A percentile compares a stretch with the other conserved stretches of the same genome.
Evolutionary conservation across 2,329 filamentous ascomycete species (phyloP).

Genomic region (Fusarium pseudoanthophilum): DNA sequence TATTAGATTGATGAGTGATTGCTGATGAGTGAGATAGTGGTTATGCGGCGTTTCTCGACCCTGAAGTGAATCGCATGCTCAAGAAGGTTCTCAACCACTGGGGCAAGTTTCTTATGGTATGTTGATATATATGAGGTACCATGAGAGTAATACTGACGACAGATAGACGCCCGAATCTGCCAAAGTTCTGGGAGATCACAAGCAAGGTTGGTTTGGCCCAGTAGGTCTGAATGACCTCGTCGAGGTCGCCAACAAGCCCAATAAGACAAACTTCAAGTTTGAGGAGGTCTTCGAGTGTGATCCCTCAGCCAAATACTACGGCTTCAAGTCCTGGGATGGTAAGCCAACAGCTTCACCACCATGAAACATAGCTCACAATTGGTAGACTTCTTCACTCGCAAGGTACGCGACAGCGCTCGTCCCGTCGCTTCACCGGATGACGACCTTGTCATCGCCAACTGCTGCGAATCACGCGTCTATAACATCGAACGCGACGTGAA

Average conservation of each 20-base stretch:
- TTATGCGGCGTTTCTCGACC: slow-evolving; percentile 64
- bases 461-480: slow-evolving; percentile 72
- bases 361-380: not conserved
- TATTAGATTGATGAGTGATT: not conserved
- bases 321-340: slow-evolving; percentile 75
- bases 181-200: slow-evolving; percentile 57
- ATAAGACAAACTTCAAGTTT: slow-evolving; percentile 58
- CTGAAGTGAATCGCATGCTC: slow-evolving; percentile 63
- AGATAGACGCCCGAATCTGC: slow-evolving; percentile 63
- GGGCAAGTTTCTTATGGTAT: slow-evolving; percentile 63
- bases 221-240: slow-evolving; percentile 60
- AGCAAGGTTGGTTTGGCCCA: slow-evolving; percentile 65
- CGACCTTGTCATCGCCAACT: slow-evolving; percentile 65
- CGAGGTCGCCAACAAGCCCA: slow-evolving; percentile 61
- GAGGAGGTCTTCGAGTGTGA: slow-evolving; percentile 72
- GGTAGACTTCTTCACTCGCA: slow-evolving; percentile 71
- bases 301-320: slow-evolving; percentile 62
- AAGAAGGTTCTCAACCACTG: slow-evolving; percentile 68
- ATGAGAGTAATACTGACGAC: not conserved
- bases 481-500: slow-evolving; percentile 61
- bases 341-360: slow-evolving; percentile 23
- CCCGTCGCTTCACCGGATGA: slow-evolving; percentile 69
- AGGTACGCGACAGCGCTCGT: slow-evolving; percentile 63
- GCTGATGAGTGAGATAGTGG: slow-evolving; percentile 47
- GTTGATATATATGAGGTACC: not conserved